Percentiles rank a stretch among this genome's conserved stretches.
These are phyloP conservation scores for Fusarium luffae DNA, from an alignment of 2,329 filamentous ascomycete genomes.

Conservation along the genomic window DNA sequence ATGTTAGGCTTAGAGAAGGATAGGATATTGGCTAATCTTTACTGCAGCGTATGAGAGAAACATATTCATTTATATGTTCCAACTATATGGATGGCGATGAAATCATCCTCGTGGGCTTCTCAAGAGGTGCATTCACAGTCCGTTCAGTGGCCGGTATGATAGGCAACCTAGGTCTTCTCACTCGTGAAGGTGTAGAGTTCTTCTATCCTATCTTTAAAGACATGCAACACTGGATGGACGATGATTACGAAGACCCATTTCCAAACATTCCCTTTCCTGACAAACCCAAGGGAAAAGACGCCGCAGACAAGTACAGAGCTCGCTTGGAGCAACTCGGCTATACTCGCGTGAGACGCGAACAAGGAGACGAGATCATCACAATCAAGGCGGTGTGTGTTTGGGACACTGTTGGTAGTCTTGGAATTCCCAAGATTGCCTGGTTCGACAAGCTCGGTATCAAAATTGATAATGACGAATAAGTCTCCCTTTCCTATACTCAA, in stretches of 20 bases:
- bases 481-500: constrained; percentile 31
- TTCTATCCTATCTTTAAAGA: constrained; percentile 68
- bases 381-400: constrained; percentile 60
- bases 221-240: constrained; percentile 64
- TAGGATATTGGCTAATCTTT: constrained; percentile 4
- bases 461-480: constrained; percentile 59
- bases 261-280: constrained; percentile 59
- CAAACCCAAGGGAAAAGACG: constrained; percentile 60
- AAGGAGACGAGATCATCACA: constrained; percentile 58
- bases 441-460: constrained; percentile 60
- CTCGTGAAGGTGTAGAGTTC: constrained; percentile 62
- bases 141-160: constrained; percentile 67
- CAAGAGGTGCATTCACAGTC: constrained; percentile 68
- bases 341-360: constrained; percentile 56
- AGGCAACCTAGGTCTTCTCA: constrained; percentile 62
- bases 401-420: constrained; percentile 58
- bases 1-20: constrained; percentile 19
- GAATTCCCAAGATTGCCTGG: constrained; percentile 59
- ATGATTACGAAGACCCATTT: constrained; percentile 59
- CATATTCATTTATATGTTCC: constrained; percentile 70
- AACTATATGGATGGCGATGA: constrained; percentile 70
- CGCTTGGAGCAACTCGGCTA: constrained; percentile 57
- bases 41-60: constrained; percentile 65
- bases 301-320: constrained; percentile 56
- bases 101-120: constrained; percentile 67